Evolutionary conservation across 257 asterid genomes (phyloP), one percentile per base, ranked within the genome.

Genomic region (Solanum sejunctum): DNA sequence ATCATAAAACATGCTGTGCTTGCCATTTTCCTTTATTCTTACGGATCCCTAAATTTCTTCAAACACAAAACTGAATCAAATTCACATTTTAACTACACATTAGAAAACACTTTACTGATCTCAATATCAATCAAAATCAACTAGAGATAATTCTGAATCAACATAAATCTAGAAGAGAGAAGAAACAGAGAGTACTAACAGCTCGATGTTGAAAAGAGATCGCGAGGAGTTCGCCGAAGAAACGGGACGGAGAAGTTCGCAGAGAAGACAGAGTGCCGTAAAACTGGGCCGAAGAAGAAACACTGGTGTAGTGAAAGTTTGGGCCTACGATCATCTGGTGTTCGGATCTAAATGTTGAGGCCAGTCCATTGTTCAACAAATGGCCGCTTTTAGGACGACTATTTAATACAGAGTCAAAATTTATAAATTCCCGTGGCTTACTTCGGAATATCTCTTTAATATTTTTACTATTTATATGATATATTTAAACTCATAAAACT

Each of bases 1-100:
- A 96, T 96, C 95, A 96, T 92, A 82, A 96, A 96, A 81, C 99
- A 96, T 61, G 98, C 98, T 21, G 98, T 96, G 86, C 90, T 96
- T 41, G 98, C 94, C 98, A 96, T 96, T 69, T 36, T 60, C 67
- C 71, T 63, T 56, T 39, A 78, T 18, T 54, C 43, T 21, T 18
- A 41, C 56, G 79, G 66, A 78, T 77, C 84, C 84, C 87, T 72
- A 82, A 82, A 82, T 73, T 21, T 47, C 78, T 63, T 82, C 54
- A 81, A 81, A 81, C 55, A 43, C 36, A 81, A 60, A 81, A 41
- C 52, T 2, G 8, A 41, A 81, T 64, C 56, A 17, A 83, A 45
- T 51, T 73, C n/a, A 73, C 80, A 17, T 71, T 45, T 45, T 18
- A 70, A 39, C 12, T 20, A 18, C 79, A 17, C 36, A 21, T 64